Conservation (phyloP, 2,329 filamentous ascomycete species). For the Elsinoe perseae region DNA sequence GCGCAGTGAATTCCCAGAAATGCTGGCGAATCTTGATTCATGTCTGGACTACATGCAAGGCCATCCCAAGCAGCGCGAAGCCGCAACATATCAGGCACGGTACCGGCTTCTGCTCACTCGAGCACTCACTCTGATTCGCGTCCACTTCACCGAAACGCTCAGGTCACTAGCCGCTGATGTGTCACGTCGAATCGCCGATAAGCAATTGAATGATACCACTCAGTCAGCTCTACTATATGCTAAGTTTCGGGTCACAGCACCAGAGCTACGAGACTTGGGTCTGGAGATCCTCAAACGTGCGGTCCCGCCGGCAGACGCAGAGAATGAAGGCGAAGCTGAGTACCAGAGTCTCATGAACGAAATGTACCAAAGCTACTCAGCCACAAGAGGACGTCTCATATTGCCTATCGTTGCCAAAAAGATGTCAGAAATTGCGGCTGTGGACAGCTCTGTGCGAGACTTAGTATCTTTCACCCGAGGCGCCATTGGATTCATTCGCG, state of each 20-base stretch:
- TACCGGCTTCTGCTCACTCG: slow-evolving; percentile 74
- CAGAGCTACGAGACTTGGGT: slow-evolving; percentile 58
- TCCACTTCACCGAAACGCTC: slow-evolving; percentile 56
- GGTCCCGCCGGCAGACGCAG: slow-evolving; percentile 51
- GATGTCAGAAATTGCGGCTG: slow-evolving; percentile 48
- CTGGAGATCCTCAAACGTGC: slow-evolving; percentile 61
- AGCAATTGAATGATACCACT: slow-evolving; percentile 63
- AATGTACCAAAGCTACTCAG: slow-evolving; percentile 55
- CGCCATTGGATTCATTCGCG: slow-evolving; percentile 58
- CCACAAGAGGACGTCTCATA: slow-evolving; percentile 51
- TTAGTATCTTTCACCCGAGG: slow-evolving; percentile 57
- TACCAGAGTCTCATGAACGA: slow-evolving; percentile 60
- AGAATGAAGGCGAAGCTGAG: slow-evolving; percentile 52
- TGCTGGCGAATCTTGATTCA: slow-evolving; percentile 77
- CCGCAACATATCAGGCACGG: slow-evolving; percentile 76
- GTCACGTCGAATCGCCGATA: slow-evolving; percentile 55
- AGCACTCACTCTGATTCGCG: slow-evolving; percentile 58
- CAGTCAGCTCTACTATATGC: slow-evolving; percentile 64
- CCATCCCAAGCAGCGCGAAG: slow-evolving; percentile 78
- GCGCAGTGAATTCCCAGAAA: slow-evolving; percentile 75
- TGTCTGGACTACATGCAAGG: slow-evolving; percentile 88
- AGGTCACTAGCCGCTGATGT: slow-evolving; percentile 56
- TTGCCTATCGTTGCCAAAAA: slow-evolving; percentile 57
- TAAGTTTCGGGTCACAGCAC: slow-evolving; percentile 60
- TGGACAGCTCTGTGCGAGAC: slow-evolving; percentile 54